These are phyloP conservation scores for Cystofilobasidium ferigula DNA, from an alignment of 768 basidiomycete species.

Conservation along the genomic window DNA sequence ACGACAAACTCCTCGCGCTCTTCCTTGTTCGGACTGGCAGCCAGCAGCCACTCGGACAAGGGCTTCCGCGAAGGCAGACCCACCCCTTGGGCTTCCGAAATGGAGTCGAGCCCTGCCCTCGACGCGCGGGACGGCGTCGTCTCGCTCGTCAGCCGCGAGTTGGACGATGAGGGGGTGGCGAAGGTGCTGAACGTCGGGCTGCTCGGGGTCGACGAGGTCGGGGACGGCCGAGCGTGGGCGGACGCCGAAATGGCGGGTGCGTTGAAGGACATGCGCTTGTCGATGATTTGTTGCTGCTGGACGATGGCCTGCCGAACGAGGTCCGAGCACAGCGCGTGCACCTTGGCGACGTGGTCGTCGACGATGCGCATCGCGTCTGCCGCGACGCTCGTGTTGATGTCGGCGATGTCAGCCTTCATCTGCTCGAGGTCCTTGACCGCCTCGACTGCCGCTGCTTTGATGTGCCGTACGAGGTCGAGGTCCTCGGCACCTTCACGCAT, in stretches of 20 bases:
- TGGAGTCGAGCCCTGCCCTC: background rate
- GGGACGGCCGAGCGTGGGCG: background rate
- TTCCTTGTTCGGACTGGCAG: background rate
- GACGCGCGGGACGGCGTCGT: background rate
- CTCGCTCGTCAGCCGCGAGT: background rate
- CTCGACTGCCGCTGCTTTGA: background rate
- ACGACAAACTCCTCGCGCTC: slow-evolving; percentile 6
- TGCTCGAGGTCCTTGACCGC: background rate
- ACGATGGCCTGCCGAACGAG: background rate
- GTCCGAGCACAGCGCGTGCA: background rate
- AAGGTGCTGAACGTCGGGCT: background rate
- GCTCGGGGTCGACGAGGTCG: background rate
- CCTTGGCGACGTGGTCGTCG: background rate
- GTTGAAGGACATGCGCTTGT: background rate
- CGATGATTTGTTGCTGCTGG: too few relatives aligned
- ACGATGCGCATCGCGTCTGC: background rate
- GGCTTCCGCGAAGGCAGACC: too few relatives aligned
- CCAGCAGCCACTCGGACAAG: background rate
- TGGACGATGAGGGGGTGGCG: background rate
- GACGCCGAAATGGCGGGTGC: background rate
- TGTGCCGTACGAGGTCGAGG: slow-evolving; percentile 1
- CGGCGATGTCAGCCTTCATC: background rate
- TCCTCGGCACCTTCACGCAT: background rate
- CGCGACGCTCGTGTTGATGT: background rate
- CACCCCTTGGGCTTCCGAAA: background rate